Evolutionary conservation across 2,329 filamentous ascomycete species (phyloP).

Genomic region (Fusarium annulatum): DNA sequence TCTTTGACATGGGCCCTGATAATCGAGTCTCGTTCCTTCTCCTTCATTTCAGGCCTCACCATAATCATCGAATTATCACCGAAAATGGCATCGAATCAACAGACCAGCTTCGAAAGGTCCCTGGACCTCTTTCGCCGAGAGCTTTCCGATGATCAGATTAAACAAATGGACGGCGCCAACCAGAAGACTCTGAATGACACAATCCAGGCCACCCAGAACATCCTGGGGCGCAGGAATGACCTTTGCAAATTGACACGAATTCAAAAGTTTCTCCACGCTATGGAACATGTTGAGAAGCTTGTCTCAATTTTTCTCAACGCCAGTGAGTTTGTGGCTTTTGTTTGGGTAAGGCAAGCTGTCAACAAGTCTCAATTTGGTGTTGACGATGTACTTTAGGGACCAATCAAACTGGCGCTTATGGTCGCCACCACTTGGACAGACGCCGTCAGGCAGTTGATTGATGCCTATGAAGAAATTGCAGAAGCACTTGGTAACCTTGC

Average conservation of each 20-base stretch:
- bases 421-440: not conserved
- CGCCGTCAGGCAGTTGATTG: not conserved
- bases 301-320: not conserved
- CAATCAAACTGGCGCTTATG: conserved; percentile 8
- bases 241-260: not conserved
- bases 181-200: rapidly evolving
- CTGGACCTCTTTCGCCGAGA: not conserved
- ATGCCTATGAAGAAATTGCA: not conserved
- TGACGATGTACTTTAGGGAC: not conserved
- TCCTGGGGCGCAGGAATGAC: not conserved
- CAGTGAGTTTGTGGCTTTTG: not conserved
- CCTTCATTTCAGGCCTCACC: too few species aligned
- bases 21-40: too few species aligned
- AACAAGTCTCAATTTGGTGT: rapidly evolving
- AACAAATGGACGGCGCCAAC: rapidly evolving
- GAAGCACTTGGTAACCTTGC: rapidly evolving
- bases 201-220: not conserved
- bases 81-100: not conserved
- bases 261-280: not conserved
- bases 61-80: too few species aligned
- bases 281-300: not conserved
- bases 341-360: not conserved
- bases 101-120: not conserved
- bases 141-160: not conserved
- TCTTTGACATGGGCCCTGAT: too few species aligned